Conservation (phyloP, 345 rosid species). For the Eucalyptus polybractea region DNA sequence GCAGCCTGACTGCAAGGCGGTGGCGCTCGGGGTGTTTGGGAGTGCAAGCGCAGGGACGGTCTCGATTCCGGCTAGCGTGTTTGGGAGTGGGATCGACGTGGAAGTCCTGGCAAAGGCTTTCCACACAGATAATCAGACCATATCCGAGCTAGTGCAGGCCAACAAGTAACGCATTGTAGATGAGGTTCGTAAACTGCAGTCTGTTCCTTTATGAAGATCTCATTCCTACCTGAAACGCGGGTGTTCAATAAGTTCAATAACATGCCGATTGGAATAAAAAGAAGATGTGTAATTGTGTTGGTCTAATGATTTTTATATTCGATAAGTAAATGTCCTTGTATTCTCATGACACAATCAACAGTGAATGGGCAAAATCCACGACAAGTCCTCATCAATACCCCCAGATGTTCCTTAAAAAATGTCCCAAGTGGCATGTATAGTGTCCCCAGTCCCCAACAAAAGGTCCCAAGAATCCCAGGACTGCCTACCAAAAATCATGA, state of each 20-base stretch:
- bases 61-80: neutral
- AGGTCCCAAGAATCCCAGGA: neutral
- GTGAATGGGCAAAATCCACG: neutral
- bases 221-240: neutral
- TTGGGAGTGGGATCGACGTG: slow-evolving; percentile 5
- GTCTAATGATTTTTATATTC: neutral
- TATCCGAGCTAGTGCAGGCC: slow-evolving; percentile 5
- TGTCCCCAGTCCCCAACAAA: neutral
- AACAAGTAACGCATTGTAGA: neutral
- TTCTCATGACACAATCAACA: neutral
- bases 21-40: slow-evolving; percentile 1
- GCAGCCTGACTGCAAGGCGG: neutral
- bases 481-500: neutral
- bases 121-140: slow-evolving; percentile 4
- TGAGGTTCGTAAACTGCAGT: neutral
- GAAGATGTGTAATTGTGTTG: neutral
- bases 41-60: slow-evolving; percentile 4
- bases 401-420: neutral
- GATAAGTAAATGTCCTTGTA: neutral
- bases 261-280: neutral
- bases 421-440: neutral
- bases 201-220: neutral
- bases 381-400: neutral
- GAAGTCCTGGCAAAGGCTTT: slow-evolving; percentile 7
- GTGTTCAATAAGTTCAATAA: neutral